These are phyloP conservation scores for Colletotrichum tabaci DNA, from an alignment of 2,329 filamentous ascomycete species.

Conservation along the genomic window DNA sequence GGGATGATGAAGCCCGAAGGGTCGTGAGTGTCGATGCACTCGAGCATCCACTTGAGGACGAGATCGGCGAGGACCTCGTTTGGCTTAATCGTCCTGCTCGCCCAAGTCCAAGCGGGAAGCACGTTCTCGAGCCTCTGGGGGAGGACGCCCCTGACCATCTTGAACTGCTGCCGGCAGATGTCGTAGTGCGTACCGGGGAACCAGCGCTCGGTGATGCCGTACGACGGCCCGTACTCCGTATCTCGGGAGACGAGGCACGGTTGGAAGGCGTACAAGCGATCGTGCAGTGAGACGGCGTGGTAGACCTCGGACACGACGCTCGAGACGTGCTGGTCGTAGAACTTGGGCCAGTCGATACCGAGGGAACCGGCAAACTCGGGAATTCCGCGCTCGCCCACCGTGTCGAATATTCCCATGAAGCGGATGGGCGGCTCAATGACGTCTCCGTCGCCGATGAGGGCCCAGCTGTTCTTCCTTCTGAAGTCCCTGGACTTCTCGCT, in stretches of 20 bases:
- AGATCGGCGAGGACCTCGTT: conserved; percentile 45
- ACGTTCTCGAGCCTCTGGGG: conserved; percentile 45
- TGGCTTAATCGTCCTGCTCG: conserved; percentile 43
- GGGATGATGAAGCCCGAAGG: conserved; percentile 36
- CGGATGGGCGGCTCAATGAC: conserved; percentile 41
- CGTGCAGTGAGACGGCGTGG: conserved; percentile 46
- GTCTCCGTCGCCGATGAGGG: conserved; percentile 34
- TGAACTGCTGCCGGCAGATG: conserved; percentile 44
- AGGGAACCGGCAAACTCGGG: conserved; percentile 44
- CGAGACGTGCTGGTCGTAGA: conserved; percentile 47
- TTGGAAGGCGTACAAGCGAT: conserved; percentile 43
- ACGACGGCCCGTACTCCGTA: conserved; percentile 35
- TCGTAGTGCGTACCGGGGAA: conserved; percentile 47
- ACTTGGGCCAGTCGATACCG: conserved; percentile 46
- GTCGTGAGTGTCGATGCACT: conserved; percentile 37
- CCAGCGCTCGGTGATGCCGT: conserved; percentile 44
- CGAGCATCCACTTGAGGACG: conserved; percentile 45
- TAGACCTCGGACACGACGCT: conserved; percentile 46
- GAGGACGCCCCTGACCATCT: conserved; percentile 38
- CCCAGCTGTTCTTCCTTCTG: conserved; percentile 39
- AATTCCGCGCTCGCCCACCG: conserved; percentile 45
- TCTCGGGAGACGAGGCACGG: conserved; percentile 42
- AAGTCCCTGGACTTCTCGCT: conserved; percentile 42
- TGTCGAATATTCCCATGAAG: conserved; percentile 47
- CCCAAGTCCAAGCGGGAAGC: conserved; percentile 47